Conservation (phyloP, 148 eudicot species). For the Amaranthus hypochondriacus region DNA sequence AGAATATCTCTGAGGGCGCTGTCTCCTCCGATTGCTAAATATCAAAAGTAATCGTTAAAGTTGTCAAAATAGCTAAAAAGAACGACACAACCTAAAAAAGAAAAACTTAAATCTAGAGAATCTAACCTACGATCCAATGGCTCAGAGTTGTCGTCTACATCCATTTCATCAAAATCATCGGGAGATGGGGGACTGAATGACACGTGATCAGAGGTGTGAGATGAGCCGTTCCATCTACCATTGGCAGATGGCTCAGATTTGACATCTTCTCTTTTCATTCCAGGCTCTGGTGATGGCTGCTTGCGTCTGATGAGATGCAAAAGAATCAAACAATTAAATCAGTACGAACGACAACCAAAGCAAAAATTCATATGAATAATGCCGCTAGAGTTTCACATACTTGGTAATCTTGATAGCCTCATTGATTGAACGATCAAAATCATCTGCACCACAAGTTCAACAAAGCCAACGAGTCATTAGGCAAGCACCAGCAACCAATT, state of each 20-base stretch:
- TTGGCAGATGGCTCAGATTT: constrained; percentile 48
- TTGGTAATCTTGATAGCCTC: constrained; percentile 80
- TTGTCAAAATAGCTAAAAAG: neutral
- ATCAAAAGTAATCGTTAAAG: neutral
- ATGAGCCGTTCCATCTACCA: constrained; percentile 52
- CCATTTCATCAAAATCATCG: constrained; percentile 49
- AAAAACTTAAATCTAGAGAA: constrained; percentile 1
- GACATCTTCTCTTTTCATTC: constrained; percentile 38
- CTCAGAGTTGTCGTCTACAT: constrained; percentile 42
- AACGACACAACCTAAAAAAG: neutral
- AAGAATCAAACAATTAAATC: neutral
- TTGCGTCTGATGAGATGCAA: constrained; percentile 42
- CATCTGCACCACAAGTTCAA: constrained; percentile 35
- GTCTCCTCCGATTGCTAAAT: constrained; percentile 67
- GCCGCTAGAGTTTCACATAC: constrained; percentile 35
- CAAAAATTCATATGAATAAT: neutral
- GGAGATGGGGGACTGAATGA: constrained; percentile 38
- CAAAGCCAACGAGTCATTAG: constrained; percentile 2
- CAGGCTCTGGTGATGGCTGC: constrained; percentile 60
- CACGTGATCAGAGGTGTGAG: constrained; percentile 33
- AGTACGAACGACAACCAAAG: neutral
- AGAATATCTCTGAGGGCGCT: constrained; percentile 74
- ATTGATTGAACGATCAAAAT: constrained; percentile 61
- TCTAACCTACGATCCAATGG: constrained; percentile 65
- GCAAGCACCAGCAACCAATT: too few species aligned